These are phyloP conservation scores for Penicillium sclerotiorum DNA, from an alignment of 2,329 filamentous ascomycete species.

Conservation along the genomic window DNA sequence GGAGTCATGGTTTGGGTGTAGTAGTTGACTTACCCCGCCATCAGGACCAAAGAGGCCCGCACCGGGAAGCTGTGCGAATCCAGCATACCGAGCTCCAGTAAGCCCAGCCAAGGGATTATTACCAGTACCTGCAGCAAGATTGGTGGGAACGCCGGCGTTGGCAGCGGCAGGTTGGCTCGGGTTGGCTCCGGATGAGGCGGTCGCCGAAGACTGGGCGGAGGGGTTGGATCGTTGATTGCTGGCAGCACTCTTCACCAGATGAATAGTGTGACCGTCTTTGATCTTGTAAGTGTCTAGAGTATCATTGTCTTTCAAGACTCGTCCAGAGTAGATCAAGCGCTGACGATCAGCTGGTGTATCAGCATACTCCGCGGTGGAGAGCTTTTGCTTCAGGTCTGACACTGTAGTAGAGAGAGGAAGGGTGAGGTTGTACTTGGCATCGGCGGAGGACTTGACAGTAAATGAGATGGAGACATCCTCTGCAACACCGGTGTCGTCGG, in stretches of 20 bases:
- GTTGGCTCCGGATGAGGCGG: slow-evolving; percentile 35
- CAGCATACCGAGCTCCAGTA: slow-evolving; percentile 91
- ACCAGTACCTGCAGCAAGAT: slow-evolving; percentile 57
- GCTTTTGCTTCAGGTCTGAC: slow-evolving; percentile 84
- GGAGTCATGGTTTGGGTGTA: neutral
- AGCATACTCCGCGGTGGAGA: slow-evolving; percentile 78
- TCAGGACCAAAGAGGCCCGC: slow-evolving; percentile 90
- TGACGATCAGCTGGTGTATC: slow-evolving; percentile 86
- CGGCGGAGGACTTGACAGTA: slow-evolving; percentile 95
- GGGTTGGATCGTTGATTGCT: slow-evolving; percentile 72
- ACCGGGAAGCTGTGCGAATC: slow-evolving; percentile 84
- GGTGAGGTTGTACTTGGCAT: slow-evolving; percentile 80
- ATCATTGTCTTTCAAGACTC: slow-evolving; percentile 94
- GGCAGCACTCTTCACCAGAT: slow-evolving; percentile 93
- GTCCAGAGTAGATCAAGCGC: slow-evolving; percentile 94
- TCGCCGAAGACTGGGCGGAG: slow-evolving; percentile 51
- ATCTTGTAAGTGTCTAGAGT: slow-evolving; percentile 86
- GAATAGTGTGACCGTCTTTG: slow-evolving; percentile 92
- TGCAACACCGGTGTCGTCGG: slow-evolving; percentile 45
- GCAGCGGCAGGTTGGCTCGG: slow-evolving; percentile 36
- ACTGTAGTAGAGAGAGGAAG: slow-evolving; percentile 76
- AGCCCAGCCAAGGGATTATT: slow-evolving; percentile 89
- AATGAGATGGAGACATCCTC: slow-evolving; percentile 84
- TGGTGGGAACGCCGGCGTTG: slow-evolving; percentile 49
- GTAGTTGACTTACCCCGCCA: slow-evolving; percentile 72